These are phyloP conservation scores for Bertia moriformis DNA, from an alignment of 2,329 filamentous ascomycete species.

Conservation along the genomic window DNA sequence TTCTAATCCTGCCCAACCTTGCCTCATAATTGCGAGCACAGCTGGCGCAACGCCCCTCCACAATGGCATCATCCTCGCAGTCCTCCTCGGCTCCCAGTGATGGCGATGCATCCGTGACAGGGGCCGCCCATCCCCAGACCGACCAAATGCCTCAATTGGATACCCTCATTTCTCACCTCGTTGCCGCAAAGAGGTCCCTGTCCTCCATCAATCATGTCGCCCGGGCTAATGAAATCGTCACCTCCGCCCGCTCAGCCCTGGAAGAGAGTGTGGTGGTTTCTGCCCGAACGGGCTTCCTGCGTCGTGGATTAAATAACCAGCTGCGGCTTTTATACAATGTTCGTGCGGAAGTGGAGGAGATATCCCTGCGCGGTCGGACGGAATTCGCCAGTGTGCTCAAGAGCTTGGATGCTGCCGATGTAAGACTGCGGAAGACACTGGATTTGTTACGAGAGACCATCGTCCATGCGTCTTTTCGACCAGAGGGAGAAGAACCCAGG, in stretches of 20 bases:
- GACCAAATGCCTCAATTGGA: slow-evolving; percentile 31
- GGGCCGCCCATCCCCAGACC: neutral
- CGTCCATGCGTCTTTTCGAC: slow-evolving; percentile 50
- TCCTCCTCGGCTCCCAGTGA: neutral
- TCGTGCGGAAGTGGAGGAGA: slow-evolving; percentile 32
- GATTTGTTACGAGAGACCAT: slow-evolving; percentile 44
- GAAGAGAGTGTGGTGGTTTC: slow-evolving; percentile 66
- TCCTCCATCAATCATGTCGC: slow-evolving; percentile 71
- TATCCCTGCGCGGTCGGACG: slow-evolving; percentile 40
- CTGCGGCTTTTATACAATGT: slow-evolving; percentile 33
- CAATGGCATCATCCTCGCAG: neutral
- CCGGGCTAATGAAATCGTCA: slow-evolving; percentile 76
- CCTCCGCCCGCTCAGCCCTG: slow-evolving; percentile 56
- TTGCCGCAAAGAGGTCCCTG: slow-evolving; percentile 75
- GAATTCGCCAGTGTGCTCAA: slow-evolving; percentile 49
- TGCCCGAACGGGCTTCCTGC: slow-evolving; percentile 55
- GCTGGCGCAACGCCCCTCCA: neutral
- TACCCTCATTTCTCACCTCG: slow-evolving; percentile 67
- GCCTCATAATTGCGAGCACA: neutral
- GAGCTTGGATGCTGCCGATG: slow-evolving; percentile 52
- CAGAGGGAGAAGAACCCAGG: slow-evolving; percentile 39
- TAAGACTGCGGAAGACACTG: slow-evolving; percentile 52
- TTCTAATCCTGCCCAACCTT: neutral
- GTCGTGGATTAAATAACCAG: slow-evolving; percentile 43
- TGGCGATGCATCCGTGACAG: neutral